Evolutionary conservation across 805 yeast species (phyloP).

Genomic region (Ogataea ramenticola): DNA sequence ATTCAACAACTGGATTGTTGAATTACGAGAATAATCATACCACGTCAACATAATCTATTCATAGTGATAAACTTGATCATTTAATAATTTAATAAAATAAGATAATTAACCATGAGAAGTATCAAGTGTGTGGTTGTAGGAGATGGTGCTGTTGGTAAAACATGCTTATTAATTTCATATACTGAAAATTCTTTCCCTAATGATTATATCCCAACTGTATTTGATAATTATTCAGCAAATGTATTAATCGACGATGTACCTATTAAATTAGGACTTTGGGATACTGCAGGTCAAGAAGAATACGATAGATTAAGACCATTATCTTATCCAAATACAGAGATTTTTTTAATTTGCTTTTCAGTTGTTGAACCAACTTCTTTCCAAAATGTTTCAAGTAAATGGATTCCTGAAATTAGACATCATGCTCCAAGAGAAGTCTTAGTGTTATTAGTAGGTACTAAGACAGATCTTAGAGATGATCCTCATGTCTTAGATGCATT

Average conservation of each 20-base stretch:
- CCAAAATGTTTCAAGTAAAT: constrained; percentile 95
- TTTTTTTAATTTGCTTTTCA: constrained; percentile 90
- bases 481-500: constrained; percentile 84
- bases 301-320: constrained; percentile 95
- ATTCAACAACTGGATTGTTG: no score
- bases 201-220: constrained; percentile 98
- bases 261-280: constrained; percentile 92
- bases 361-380: constrained; percentile 96
- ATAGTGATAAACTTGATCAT: no score
- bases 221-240: constrained; percentile 90
- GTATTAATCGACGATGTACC: constrained; percentile 98
- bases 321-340: constrained; percentile 96
- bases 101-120: constrained; percentile 36
- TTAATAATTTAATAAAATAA: no score
- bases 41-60: no score
- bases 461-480: constrained; percentile 90
- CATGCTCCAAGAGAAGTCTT: constrained; percentile 99
- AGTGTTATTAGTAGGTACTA: constrained; percentile 94
- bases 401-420: constrained; percentile 96
- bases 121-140: constrained; percentile 98
- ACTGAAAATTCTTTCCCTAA: constrained; percentile 97
- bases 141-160: constrained; percentile 99
- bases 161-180: constrained; percentile 91
- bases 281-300: constrained; percentile 99
- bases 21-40: no score